Evolutionary conservation across 2,329 filamentous ascomycete species (phyloP), one percentile per base, ranked within the genome.

Genomic region (Neofusicoccum umdonicola): DNA sequence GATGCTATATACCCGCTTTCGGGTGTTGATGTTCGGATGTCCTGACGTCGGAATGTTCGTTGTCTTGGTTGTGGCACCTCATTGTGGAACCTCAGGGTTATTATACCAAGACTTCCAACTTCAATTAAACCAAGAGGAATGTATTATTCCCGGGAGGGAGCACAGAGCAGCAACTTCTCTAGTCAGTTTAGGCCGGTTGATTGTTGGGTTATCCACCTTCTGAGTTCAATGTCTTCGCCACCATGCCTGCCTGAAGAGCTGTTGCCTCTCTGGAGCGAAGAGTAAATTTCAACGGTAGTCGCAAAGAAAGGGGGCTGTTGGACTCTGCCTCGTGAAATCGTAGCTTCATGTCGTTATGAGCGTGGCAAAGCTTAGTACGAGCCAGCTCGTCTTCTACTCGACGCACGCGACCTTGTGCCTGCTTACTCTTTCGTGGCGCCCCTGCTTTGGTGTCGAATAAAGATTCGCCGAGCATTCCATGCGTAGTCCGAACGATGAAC

Each of bases 1-100:
- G 17, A 63, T 37, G 12, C 35, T 63, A 63, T 63, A 63, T 54
- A 42, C 17, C 39, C 50, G 61, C 41, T 37, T 63, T 52, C 61
- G 50, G 50, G 56, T 63, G 61, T 63, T 63, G 48, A 63, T 27
- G 22, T 8, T 44, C 19, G 35, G 13, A 31, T 6, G 9, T 34
- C 41, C 15, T 60, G 27, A 39, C 37, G 42, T 39, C 27, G 56
- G 56, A 60, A 60, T 60, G 56, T 60, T 52, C 9, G 27, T 17
- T 60, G 56, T 60, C 56, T 60, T 60, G 56, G 56, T n/a, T n/a
- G n/a, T n/a, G n/a, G n/a, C n/a, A n/a, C n/a, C n/a, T n/a, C n/a
- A n/a, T n/a, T n/a, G n/a, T n/a, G n/a, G n/a, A n/a, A n/a, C n/a
- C n/a, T n/a, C n/a, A n/a, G n/a, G n/a, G n/a, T n/a, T n/a, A n/a